Evolutionary conservation across 108 stramenopile genomes (phyloP).

Genomic region (Cylindrotheca fusiformis): DNA sequence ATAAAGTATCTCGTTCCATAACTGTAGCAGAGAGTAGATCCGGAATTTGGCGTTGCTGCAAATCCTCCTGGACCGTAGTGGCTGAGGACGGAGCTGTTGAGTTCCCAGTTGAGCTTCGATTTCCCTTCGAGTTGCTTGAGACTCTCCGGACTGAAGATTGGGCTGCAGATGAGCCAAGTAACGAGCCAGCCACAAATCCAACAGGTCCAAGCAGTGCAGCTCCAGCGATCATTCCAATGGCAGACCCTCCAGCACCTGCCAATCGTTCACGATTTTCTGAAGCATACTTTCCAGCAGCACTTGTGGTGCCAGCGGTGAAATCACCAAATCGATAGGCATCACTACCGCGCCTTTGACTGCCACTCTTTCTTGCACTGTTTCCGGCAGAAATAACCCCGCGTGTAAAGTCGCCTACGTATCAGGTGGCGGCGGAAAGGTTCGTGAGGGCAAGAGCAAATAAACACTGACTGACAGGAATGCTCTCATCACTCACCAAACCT

Average conservation of each 20-base stretch:
- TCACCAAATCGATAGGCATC: constrained; percentile 4
- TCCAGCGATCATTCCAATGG: constrained; percentile 10
- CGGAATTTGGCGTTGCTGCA: too few species aligned
- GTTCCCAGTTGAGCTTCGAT: too few species aligned
- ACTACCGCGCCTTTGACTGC: background rate
- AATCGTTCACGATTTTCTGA: background rate
- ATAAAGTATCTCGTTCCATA: too few species aligned
- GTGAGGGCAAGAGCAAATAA: too few species aligned
- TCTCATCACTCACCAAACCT: background rate
- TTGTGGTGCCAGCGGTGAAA: background rate
- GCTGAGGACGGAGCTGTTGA: too few species aligned
- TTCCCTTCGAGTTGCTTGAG: background rate
- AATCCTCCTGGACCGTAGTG: too few species aligned
- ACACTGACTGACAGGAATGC: too few species aligned
- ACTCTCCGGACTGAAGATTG: background rate
- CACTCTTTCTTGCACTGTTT: constrained; percentile 4
- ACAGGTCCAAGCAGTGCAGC: constrained; percentile 4
- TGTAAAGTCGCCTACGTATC: constrained; percentile 1
- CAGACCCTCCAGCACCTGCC: constrained; percentile 3
- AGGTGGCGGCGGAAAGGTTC: too few species aligned
- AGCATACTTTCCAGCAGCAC: background rate
- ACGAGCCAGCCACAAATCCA: constrained; percentile 7
- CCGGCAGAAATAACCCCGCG: background rate
- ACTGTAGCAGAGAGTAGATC: too few species aligned
- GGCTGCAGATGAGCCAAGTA: constrained; percentile 2